phyloP scores from a whole-genome alignment of 345 rosid species.

The Hibiscus trionum region DNA sequence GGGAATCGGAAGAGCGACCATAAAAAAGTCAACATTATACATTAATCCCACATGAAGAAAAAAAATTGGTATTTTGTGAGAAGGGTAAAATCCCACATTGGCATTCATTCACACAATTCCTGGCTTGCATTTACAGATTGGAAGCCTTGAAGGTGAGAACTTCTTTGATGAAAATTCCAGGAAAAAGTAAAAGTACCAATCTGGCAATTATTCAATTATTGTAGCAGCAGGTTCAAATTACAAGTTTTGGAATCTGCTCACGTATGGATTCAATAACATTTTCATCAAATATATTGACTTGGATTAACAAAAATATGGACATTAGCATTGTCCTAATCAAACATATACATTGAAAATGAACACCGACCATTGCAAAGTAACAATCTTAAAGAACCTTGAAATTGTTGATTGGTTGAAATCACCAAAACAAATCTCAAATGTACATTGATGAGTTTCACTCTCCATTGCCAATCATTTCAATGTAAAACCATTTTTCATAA shows the following conservation, averaged over 20 bases:
- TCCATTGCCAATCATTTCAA: constrained; percentile 14
- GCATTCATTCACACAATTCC: not conserved
- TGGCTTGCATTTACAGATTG: not conserved
- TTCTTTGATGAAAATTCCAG: not conserved
- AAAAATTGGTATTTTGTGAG: too few relatives aligned
- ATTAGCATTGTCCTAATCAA: constrained; percentile 27
- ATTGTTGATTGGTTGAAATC: constrained; percentile 11
- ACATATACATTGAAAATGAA: constrained; percentile 13
- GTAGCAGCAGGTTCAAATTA: not conserved
- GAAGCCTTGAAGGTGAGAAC: not conserved
- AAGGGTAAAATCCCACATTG: too few relatives aligned
- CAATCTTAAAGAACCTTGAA: constrained; percentile 13
- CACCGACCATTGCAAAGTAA: constrained; percentile 1
- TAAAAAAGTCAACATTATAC: too few relatives aligned
- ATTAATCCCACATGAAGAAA: too few relatives aligned
- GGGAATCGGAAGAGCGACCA: too few relatives aligned
- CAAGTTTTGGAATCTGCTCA: constrained; percentile 1
- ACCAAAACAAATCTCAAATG: constrained; percentile 13
- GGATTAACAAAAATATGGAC: constrained; percentile 16
- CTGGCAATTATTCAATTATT: not conserved
- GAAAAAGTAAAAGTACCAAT: not conserved
- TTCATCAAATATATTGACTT: too few relatives aligned
- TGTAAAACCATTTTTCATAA: not conserved
- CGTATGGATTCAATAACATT: not conserved
- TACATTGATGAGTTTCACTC: constrained; percentile 14